Conservation (phyloP, 2,329 filamentous ascomycete genomes). For the Claviceps paspali region DNA sequence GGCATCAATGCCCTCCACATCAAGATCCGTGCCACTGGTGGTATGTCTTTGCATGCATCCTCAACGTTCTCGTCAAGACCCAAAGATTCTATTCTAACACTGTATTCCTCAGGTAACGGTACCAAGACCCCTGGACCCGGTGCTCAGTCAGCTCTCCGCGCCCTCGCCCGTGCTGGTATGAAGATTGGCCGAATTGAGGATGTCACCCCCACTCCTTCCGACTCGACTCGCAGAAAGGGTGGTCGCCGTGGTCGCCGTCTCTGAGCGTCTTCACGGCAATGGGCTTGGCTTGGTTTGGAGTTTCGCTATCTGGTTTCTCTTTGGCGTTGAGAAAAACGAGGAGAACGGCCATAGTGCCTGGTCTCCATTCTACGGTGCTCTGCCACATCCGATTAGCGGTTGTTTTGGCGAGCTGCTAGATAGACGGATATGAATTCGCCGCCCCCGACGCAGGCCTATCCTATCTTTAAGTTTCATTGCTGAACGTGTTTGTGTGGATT, state of each 20-base stretch:
- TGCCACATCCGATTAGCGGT: slow-evolving; percentile 19
- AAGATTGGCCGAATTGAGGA: slow-evolving; percentile 99
- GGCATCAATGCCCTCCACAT: slow-evolving; percentile 91
- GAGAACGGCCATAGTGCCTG: slow-evolving; percentile 54
- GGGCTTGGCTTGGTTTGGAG: slow-evolving; percentile 20
- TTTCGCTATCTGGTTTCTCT: slow-evolving; percentile 35
- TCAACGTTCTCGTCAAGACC: neutral
- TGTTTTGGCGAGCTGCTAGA: slow-evolving; percentile 16
- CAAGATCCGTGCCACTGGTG: slow-evolving; percentile 99
- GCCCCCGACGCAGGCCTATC: slow-evolving; percentile 28
- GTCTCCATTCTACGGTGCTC: slow-evolving; percentile 42
- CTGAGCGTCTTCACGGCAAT: slow-evolving; percentile 34
- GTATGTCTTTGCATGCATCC: slow-evolving; percentile 34
- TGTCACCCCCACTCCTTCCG: slow-evolving; percentile 96
- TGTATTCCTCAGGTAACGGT: slow-evolving; percentile 56
- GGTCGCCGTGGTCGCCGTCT: slow-evolving; percentile 99
- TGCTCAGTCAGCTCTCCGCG: slow-evolving; percentile 97
- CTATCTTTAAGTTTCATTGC: slow-evolving; percentile 17
- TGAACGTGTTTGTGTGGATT: slow-evolving; percentile 2
- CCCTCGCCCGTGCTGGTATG: slow-evolving; percentile 97
- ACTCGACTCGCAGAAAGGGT: slow-evolving; percentile 99
- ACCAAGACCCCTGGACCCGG: slow-evolving; percentile 99
- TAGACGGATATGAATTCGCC: slow-evolving; percentile 29
- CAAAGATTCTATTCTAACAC: neutral
- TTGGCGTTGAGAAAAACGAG: slow-evolving; percentile 57